Evolutionary conservation across 2,329 filamentous ascomycete species (phyloP).

Genomic region (Pseudocercospora crystallina): DNA sequence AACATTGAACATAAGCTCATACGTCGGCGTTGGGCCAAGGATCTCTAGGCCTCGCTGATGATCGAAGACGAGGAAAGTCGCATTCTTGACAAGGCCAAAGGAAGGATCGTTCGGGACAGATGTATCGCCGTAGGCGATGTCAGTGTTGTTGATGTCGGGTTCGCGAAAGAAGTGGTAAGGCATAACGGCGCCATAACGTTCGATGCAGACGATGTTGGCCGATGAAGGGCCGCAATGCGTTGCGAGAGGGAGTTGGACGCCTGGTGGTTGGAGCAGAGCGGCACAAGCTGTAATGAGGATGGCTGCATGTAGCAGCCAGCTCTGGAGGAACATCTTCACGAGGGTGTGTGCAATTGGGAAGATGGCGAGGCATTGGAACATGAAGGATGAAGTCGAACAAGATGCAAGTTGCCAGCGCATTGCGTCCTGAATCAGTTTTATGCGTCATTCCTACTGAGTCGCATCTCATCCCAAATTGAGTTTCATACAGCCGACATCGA

Average conservation of each 20-base stretch:
- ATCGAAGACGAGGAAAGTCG: constrained; percentile 38
- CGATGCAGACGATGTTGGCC: constrained; percentile 16
- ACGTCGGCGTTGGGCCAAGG: constrained; percentile 35
- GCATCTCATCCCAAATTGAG: too few species aligned
- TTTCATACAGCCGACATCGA: too few species aligned
- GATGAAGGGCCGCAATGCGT: not conserved
- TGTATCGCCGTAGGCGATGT: constrained; percentile 17
- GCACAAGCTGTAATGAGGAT: not conserved
- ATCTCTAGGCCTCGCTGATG: constrained; percentile 32
- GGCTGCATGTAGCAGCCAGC: too few species aligned
- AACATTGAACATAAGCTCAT: constrained; percentile 31
- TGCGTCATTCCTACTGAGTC: too few species aligned
- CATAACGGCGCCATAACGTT: constrained; percentile 20
- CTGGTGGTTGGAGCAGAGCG: not conserved
- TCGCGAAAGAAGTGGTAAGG: constrained; percentile 17
- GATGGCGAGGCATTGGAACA: too few species aligned
- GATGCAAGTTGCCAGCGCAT: too few species aligned
- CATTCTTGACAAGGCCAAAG: constrained; percentile 27
- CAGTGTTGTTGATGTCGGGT: not conserved
- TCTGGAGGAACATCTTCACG: too few species aligned
- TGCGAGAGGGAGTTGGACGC: not conserved
- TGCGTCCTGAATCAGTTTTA: too few species aligned
- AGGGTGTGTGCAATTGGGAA: too few species aligned
- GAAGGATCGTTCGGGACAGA: constrained; percentile 32
- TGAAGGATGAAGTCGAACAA: too few species aligned